phyloP scores from a whole-genome alignment of 768 basidiomycete genomes.

The Xerocomus potaroensis region DNA sequence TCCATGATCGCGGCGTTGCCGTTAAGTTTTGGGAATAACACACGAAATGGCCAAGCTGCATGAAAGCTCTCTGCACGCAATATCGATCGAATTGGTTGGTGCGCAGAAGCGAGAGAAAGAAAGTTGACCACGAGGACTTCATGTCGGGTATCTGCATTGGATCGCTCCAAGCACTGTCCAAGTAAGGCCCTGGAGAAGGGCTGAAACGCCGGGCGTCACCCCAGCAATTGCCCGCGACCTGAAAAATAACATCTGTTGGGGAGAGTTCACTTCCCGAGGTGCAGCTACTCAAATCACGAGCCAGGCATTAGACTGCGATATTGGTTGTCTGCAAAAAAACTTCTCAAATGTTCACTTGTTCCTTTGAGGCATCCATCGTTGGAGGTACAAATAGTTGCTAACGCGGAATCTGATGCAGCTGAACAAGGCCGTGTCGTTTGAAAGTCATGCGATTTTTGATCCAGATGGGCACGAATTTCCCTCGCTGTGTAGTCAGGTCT shows the following conservation, averaged over 20 bases:
- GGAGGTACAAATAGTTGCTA: constrained; percentile 4
- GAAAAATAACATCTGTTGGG: constrained; percentile 4
- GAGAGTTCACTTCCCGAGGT: not conserved
- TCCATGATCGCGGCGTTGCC: constrained; percentile 29
- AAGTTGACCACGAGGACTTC: constrained; percentile 32
- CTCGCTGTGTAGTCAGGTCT: constrained; percentile 24
- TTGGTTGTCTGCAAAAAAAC: constrained; percentile 2
- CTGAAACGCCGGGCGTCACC: constrained; percentile 21
- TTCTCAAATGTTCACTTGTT: constrained; percentile 1
- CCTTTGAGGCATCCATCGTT: not conserved
- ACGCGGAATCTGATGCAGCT: constrained; percentile 8
- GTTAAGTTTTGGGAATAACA: constrained; percentile 22
- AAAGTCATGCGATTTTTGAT: constrained; percentile 18
- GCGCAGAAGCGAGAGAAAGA: constrained; percentile 30
- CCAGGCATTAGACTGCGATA: not conserved
- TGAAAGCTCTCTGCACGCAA: constrained; percentile 32
- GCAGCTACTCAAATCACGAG: not conserved
- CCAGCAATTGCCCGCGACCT: constrained; percentile 12
- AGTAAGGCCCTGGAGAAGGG: constrained; percentile 20
- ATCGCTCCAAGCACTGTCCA: constrained; percentile 30
- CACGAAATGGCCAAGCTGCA: constrained; percentile 27
- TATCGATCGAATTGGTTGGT: constrained; percentile 32
- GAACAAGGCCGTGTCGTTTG: constrained; percentile 18
- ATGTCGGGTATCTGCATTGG: constrained; percentile 35
- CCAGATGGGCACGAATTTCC: constrained; percentile 20